Evolutionary conservation across 352 stramenopile genomes (phyloP), one percentile per base, ranked within the genome.

Genomic region (Phytophthora pseudosyringae): DNA sequence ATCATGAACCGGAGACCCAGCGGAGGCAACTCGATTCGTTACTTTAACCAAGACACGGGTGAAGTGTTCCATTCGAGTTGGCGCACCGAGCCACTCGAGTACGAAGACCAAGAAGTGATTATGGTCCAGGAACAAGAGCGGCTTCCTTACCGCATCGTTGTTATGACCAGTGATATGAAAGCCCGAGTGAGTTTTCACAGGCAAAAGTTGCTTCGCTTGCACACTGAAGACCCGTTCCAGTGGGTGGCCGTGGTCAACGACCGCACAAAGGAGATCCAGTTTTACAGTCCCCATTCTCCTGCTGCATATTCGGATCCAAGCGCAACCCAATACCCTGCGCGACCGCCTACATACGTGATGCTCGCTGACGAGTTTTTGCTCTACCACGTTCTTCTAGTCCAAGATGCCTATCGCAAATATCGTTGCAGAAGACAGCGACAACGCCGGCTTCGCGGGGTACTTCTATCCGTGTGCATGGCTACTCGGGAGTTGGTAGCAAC

Each of bases 21-120:
- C 26, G 60, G 49, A 9, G 32, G 11, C 21, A 33, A 49, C 5
- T 50, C 21, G 39, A 52, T 29, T 6, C 60, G 73, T 39, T 93
- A 78, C 60, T 81, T 92, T 47, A 91, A 92, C 35, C 73, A 90
- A 50, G 83, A 92, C 43, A 92, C 83, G 0, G 80, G 78, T 1
- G 72, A 85, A 60, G 55, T 68, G 45, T 67, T 21, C 18, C 8
- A 41, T 12, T 60, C 40, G 26, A 63, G 60, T 8, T 58, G 57
- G 33, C 18, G 61, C n/a, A 32, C 46, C 3, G 66, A 81, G 36
- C 83, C 85, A 0, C 66, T 94, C 9, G 85, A 90, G 50, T 92
- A 83, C 39, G 85, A 94, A 72, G 51, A 73, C 25, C 68, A 64
- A 43, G 49, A 67, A 40, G 8, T 62, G 3, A 38, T 66, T 59